These are phyloP conservation scores for Neurospora crassa DNA, from an alignment of 2,329 filamentous ascomycete species.

Conservation along the genomic window DNA sequence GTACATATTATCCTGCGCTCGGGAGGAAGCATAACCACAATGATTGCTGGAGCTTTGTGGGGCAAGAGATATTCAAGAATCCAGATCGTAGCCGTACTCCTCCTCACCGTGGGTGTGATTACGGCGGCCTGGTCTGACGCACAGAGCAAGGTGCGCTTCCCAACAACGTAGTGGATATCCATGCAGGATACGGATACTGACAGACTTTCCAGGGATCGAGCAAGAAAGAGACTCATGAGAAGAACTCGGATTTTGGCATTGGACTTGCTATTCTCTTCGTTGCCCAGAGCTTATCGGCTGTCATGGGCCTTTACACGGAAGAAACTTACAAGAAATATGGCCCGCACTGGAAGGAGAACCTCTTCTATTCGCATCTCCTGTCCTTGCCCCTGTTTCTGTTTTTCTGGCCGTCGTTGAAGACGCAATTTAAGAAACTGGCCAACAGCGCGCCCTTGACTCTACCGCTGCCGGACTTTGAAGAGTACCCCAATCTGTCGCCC, in stretches of 20 bases:
- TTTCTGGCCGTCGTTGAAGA: constrained; percentile 54
- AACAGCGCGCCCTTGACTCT: constrained; percentile 51
- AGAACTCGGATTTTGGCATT: constrained; percentile 39
- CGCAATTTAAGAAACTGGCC: constrained; percentile 55
- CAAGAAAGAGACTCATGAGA: constrained; percentile 19
- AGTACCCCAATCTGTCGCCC: constrained; percentile 26
- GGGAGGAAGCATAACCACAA: constrained; percentile 91
- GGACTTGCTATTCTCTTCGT: constrained; percentile 77
- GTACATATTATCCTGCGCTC: constrained; percentile 95
- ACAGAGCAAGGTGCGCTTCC: constrained; percentile 57
- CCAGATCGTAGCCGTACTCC: constrained; percentile 70
- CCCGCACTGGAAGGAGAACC: constrained; percentile 86
- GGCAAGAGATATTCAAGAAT: constrained; percentile 75
- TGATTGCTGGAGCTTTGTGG: constrained; percentile 78
- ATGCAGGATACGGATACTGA: constrained; percentile 14
- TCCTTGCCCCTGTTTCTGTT: constrained; percentile 69
- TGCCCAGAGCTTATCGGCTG: constrained; percentile 81
- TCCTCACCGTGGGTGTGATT: constrained; percentile 80
- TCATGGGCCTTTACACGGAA: constrained; percentile 93
- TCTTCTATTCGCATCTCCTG: constrained; percentile 82
- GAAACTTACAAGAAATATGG: constrained; percentile 79
- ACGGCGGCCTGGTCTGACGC: constrained; percentile 86
- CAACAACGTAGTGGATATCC: neutral
- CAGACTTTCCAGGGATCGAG: constrained; percentile 17
- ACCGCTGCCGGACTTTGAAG: constrained; percentile 23